Evolutionary conservation across 2,329 filamentous ascomycete genomes (phyloP).

Genomic region (Ilyonectria mors-panacis): DNA sequence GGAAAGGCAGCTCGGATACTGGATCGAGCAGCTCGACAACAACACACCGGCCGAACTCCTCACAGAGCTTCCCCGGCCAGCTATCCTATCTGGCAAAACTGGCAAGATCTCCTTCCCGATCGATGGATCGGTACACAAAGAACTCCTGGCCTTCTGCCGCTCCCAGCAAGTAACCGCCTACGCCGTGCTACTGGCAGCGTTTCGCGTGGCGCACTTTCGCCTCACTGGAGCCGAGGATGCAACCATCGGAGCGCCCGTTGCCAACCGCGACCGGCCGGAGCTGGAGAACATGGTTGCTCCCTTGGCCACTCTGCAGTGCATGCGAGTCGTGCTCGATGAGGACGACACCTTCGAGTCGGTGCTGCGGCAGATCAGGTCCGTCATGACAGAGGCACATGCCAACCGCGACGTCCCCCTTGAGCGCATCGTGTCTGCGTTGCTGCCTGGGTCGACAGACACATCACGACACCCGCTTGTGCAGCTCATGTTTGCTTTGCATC

Average conservation of each 20-base stretch:
- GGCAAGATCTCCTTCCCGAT: constrained; percentile 23
- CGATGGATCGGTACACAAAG: constrained; percentile 20
- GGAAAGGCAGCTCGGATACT: constrained; percentile 43
- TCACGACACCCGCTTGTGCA: neutral
- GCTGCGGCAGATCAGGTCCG: constrained; percentile 31
- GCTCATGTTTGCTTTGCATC: no score
- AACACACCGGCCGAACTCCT: constrained; percentile 37
- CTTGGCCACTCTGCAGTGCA: constrained; percentile 48
- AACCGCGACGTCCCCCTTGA: constrained; percentile 13
- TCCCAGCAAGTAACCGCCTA: constrained; percentile 24
- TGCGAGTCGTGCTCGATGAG: constrained; percentile 38
- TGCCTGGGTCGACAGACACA: constrained; percentile 7
- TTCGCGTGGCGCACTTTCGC: constrained; percentile 46
- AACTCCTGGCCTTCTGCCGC: constrained; percentile 29
- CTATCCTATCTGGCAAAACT: constrained; percentile 32
- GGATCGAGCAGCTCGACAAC: constrained; percentile 36
- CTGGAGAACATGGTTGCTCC: constrained; percentile 42
- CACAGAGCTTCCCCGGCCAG: constrained; percentile 35
- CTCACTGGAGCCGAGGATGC: constrained; percentile 45
- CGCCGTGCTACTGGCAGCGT: constrained; percentile 42
- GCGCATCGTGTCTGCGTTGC: constrained; percentile 2
- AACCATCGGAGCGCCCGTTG: constrained; percentile 38
- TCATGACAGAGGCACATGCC: no score
- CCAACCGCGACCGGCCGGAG: constrained; percentile 38
- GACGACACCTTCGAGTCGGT: constrained; percentile 33